Percentiles rank a stretch among this genome's conserved stretches.
Evolutionary conservation across 1,284 basidiomycete genomes (phyloP).

Genomic region (Fomitopsis palustris): DNA sequence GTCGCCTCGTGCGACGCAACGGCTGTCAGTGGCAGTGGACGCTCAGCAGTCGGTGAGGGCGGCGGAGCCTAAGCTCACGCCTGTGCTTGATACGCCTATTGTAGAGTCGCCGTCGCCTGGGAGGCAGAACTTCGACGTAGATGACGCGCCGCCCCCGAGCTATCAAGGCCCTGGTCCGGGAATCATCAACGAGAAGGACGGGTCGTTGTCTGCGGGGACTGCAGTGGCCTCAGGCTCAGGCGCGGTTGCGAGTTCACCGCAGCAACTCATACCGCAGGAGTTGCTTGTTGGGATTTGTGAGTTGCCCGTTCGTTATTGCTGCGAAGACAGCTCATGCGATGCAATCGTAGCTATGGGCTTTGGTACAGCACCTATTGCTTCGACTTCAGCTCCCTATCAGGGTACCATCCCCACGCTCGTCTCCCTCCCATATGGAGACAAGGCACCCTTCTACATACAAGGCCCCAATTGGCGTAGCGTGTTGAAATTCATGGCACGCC

Average conservation of each 20-base stretch:
- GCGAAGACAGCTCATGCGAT: not conserved
- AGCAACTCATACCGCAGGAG: slow-evolving; percentile 27
- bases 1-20: not conserved
- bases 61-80: not conserved
- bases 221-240: not conserved
- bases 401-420: slow-evolving; percentile 66
- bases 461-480: slow-evolving; percentile 70
- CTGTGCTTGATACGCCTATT: not conserved
- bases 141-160: not conserved
- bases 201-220: not conserved
- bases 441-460: slow-evolving; percentile 65
- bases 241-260: not conserved
- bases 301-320: slow-evolving; percentile 29
- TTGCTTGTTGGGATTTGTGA: slow-evolving; percentile 62
- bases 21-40: not conserved
- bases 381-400: slow-evolving; percentile 41
- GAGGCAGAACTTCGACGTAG: not conserved
- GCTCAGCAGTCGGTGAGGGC: not conserved
- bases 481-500: slow-evolving; percentile 65
- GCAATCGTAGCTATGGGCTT: slow-evolving; percentile 57
- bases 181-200: not conserved
- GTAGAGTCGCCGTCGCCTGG: not conserved
- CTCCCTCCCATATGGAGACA: slow-evolving; percentile 62
- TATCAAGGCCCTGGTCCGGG: not conserved
- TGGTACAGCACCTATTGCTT: slow-evolving; percentile 50